Conservation (phyloP, 345 rosid species). For the Arabidopsis suecica region DNA sequence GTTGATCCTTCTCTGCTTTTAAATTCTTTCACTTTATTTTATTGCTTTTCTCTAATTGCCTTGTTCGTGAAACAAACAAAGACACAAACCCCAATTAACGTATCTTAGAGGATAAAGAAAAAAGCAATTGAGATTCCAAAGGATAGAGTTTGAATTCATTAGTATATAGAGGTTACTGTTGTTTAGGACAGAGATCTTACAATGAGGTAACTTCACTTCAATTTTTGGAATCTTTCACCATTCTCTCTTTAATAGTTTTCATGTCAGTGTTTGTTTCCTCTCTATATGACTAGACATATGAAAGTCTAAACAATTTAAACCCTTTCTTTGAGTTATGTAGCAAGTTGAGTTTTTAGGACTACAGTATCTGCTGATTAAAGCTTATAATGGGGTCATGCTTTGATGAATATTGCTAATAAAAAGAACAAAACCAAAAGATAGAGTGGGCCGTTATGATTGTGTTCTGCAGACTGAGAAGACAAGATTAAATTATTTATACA, state of each 20-base stretch:
- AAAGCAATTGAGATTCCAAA: conserved; percentile 10
- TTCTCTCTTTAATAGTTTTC: conserved; percentile 35
- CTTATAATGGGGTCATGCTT: conserved; percentile 15
- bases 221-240: conserved; percentile 34
- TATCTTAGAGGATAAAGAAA: conserved; percentile 25
- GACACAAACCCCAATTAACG: conserved; percentile 46
- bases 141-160: conserved; percentile 6
- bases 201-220: conserved; percentile 30
- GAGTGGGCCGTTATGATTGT: conserved; percentile 32
- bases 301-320: conserved; percentile 26
- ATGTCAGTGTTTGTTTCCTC: conserved; percentile 39
- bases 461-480: conserved; percentile 31
- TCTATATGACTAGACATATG: conserved; percentile 40
- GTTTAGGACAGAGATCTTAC: conserved; percentile 33
- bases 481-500: conserved; percentile 11
- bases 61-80: conserved; percentile 50
- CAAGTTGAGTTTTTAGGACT: neutral
- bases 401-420: conserved; percentile 38
- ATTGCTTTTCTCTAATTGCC: conserved; percentile 41
- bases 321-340: neutral
- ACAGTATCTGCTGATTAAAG: conserved; percentile 17
- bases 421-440: conserved; percentile 14
- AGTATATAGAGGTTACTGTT: conserved; percentile 21
- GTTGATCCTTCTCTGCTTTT: conserved; percentile 28
- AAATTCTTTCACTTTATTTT: conserved; percentile 27